These are phyloP conservation scores for Myxozyma kluyveri DNA, from an alignment of 805 yeast genomes.

Conservation along the genomic window DNA sequence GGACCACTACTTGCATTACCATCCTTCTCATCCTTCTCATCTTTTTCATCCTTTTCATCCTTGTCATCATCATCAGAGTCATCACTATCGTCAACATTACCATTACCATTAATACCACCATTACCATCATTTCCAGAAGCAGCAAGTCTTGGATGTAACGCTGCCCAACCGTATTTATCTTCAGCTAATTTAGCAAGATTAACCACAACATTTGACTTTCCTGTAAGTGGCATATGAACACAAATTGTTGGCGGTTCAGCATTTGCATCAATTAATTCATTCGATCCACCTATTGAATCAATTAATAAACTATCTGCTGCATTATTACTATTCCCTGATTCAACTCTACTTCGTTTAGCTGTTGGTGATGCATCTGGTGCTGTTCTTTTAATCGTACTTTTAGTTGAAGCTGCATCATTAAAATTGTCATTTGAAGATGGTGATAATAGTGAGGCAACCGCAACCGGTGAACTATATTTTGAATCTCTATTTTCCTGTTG, in stretches of 20 bases:
- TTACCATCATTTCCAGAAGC: conserved; percentile 48
- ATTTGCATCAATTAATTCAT: not conserved
- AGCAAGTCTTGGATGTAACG: conserved; percentile 29
- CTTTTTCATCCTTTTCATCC: conserved; percentile 34
- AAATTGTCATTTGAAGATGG: too few relatives aligned
- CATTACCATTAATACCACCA: conserved; percentile 37
- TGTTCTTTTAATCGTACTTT: not conserved
- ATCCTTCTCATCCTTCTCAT: conserved; percentile 41
- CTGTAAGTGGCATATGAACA: conserved; percentile 28
- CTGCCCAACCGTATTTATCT: conserved; percentile 77
- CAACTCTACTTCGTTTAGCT: conserved; percentile 10
- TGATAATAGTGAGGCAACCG: too few relatives aligned
- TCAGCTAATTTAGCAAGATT: conserved; percentile 74
- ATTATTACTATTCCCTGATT: not conserved
- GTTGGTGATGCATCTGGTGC: too few relatives aligned
- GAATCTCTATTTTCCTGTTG: too few relatives aligned
- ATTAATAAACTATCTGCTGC: not conserved
- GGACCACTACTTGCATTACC: conserved; percentile 33
- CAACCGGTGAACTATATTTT: too few relatives aligned
- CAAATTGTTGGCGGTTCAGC: conserved; percentile 23
- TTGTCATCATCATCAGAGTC: conserved; percentile 42
- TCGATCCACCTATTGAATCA: not conserved
- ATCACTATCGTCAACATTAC: conserved; percentile 32
- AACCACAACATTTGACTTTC: conserved; percentile 48
- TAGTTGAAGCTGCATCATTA: too few relatives aligned